Percentiles rank a stretch among this genome's conserved stretches.
Evolutionary conservation across 805 yeast genomes (phyloP).

Genomic region (Pichia eremophila): DNA sequence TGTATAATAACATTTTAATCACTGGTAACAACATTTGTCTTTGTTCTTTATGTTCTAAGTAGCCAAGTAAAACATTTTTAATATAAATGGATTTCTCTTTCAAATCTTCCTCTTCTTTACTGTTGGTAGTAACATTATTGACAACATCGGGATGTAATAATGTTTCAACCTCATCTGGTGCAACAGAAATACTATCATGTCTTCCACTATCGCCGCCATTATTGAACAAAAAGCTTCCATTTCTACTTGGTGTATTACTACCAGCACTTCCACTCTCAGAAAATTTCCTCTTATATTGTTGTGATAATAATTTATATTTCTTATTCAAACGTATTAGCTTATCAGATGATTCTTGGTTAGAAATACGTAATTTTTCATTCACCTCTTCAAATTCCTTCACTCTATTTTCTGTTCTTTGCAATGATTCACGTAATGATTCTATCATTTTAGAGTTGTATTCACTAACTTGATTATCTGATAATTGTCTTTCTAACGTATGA

Average conservation of each 20-base stretch:
- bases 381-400: slow-evolving; percentile 46
- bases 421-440: slow-evolving; percentile 42
- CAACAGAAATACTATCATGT: neutral
- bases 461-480: neutral
- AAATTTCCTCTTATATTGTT: slow-evolving; percentile 36
- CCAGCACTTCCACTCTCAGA: slow-evolving; percentile 17
- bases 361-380: slow-evolving; percentile 43
- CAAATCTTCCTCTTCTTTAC: slow-evolving; percentile 19
- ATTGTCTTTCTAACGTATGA: neutral
- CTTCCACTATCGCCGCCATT: slow-evolving; percentile 10
- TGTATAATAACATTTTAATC: slow-evolving; percentile 59
- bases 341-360: slow-evolving; percentile 58
- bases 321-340: slow-evolving; percentile 63
- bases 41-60: slow-evolving; percentile 88
- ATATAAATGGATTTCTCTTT: slow-evolving; percentile 61
- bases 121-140: slow-evolving; percentile 10
- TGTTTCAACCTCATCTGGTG: neutral
- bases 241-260: slow-evolving; percentile 14
- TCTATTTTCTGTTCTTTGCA: slow-evolving; percentile 41
- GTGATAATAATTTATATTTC: slow-evolving; percentile 56
- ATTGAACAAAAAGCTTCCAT: slow-evolving; percentile 1
- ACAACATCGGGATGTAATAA: neutral
- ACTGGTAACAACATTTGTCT: slow-evolving; percentile 80
- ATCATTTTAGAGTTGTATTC: slow-evolving; percentile 16
- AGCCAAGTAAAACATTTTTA: slow-evolving; percentile 85